phyloP scores from a whole-genome alignment of 345 rosid species.

The Streptanthus diversifolius region DNA sequence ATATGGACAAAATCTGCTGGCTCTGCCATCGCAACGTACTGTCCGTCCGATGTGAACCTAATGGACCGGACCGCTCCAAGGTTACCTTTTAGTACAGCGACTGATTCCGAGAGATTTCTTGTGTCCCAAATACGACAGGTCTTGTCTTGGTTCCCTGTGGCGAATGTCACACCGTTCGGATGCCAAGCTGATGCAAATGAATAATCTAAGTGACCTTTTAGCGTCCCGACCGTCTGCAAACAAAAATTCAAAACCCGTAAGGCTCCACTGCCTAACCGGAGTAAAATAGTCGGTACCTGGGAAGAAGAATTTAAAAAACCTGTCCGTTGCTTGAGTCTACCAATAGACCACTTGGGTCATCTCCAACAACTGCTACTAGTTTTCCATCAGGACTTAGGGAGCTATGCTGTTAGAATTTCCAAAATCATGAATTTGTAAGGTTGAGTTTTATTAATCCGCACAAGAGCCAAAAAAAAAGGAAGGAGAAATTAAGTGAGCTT shows the following conservation, averaged over 20 bases:
- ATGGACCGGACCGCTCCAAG: conserved; percentile 71
- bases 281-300: not conserved
- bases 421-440: not conserved
- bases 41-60: conserved; percentile 62
- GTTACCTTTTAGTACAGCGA: conserved; percentile 65
- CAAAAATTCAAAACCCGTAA: not conserved
- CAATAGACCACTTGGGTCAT: conserved; percentile 60
- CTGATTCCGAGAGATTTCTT: conserved; percentile 51
- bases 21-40: conserved; percentile 70
- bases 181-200: conserved; percentile 88
- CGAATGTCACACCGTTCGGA: conserved; percentile 68
- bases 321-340: conserved; percentile 64
- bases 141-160: conserved; percentile 85
- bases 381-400: conserved; percentile 75
- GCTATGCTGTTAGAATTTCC: conserved; percentile 49
- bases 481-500: conserved; percentile 17
- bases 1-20: conserved; percentile 86
- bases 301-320: conserved; percentile 33
- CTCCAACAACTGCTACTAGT: conserved; percentile 64
- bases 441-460: not conserved
- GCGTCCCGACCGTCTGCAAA: conserved; percentile 43
- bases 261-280: not conserved
- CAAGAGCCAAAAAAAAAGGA: not conserved
- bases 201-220: conserved; percentile 65
- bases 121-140: conserved; percentile 75